Base-by-base conservation (phyloP, 208 protist species). In the Crithidia sp. region DNA sequence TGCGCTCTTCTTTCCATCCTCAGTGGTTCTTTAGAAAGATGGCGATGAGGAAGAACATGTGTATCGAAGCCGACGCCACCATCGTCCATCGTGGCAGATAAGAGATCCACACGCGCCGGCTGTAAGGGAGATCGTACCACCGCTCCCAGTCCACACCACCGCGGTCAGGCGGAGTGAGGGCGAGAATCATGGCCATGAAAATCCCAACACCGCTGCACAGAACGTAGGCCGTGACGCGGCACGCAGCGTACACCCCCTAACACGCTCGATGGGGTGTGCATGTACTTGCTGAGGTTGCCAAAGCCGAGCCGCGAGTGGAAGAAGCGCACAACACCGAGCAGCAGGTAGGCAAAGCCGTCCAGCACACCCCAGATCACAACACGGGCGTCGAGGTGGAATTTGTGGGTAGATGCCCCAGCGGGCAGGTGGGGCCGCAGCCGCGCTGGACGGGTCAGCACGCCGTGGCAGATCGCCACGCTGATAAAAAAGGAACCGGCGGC, bases 41-140 rank as follows among this genome's bases (percentile, higher is more conserved):
- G n/a, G 71, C 65, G 16, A 65, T 16, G 2, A 73, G 2, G 16
- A 75, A 43, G 39, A 76, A 17, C 6, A 80, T 52, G 57, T 83
- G 70, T 43, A 76, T 71, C 7, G 54, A 73, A 5, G 78, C 70
- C 5, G 76, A 71, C 2, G 67, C 65, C 2, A 84, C 49, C 78
- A 84, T 87, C 28, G 52, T 56, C 82, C 82, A 87, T 12, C 81
- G 81, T 2, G 81, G 81, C 5, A 86, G 64, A 43, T 69, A 73
- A 5, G 77, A 64, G 49, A 86, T 76, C 77, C 81, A 86, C 19
- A 80, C 74, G 0, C 68, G 77, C 6, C 65, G 52, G 57, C 17
- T 60, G 66, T 78, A 76, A 6, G 81, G 81, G 57, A 82, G 55
- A 13, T 57, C 49, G 7, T 9, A 36, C 81, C 81, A 86, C 17